A percentile compares a stretch with the other conserved stretches of the same genome.
phyloP scores from a whole-genome alignment of 306 rosid genomes.

The Sesbania bispinosa region DNA sequence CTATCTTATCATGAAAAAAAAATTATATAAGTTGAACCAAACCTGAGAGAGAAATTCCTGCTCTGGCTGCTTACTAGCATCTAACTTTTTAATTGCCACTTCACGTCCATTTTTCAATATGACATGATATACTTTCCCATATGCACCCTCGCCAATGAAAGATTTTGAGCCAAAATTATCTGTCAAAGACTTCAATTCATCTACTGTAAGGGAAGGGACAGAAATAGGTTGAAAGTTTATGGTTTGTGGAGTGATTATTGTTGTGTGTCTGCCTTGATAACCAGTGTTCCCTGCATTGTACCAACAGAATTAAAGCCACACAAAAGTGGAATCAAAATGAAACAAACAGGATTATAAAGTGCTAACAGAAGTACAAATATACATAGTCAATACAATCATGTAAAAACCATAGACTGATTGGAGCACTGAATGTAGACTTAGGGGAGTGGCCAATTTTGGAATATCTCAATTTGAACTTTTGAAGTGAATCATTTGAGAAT shows the following conservation, averaged over 20 bases:
- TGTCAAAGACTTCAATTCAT: conserved; percentile 64
- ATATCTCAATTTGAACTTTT: too few relatives aligned
- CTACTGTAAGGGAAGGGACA: conserved; percentile 61
- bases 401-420: too few relatives aligned
- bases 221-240: conserved; percentile 57
- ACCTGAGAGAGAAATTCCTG: conserved; percentile 83
- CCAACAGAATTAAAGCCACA: conserved; percentile 8
- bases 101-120: conserved; percentile 47
- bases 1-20: background rate
- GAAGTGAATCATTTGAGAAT: background rate
- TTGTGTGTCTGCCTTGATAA: conserved; percentile 40
- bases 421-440: too few relatives aligned
- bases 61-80: conserved; percentile 66
- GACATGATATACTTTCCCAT: conserved; percentile 69
- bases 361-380: too few relatives aligned
- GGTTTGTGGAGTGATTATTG: conserved; percentile 25
- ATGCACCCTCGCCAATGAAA: conserved; percentile 81
- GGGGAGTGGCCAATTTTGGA: too few relatives aligned
- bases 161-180: conserved; percentile 64
- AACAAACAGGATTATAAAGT: too few relatives aligned
- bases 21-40: background rate
- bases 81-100: conserved; percentile 76
- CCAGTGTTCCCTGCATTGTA: conserved; percentile 42
- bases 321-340: background rate
- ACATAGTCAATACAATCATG: too few relatives aligned